Base-by-base conservation (phyloP, 805 yeast species). In the Candida taoyuanica region DNA sequence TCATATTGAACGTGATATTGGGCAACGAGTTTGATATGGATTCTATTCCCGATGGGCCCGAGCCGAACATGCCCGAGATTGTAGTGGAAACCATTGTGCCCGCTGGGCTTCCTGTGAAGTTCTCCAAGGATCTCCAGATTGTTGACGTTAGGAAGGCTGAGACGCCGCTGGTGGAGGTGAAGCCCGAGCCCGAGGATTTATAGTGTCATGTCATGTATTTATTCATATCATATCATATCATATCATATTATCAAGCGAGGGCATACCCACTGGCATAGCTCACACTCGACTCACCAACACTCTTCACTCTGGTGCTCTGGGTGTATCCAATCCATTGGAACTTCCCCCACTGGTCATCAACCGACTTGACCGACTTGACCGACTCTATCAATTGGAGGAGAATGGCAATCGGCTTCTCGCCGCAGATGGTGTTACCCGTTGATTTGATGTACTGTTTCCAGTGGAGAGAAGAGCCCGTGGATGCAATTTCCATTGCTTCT, bases 401-500 rank as follows among this genome's bases (percentile, higher is more conserved):
- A 7, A 87, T 65, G 2, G 76, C 73, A 25, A 93, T 68, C 0
- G 98, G 96, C 43, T 76, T 79, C 42, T 88, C 84, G 1, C 98
- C 98, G 61, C 98, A 93, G 14, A 93, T 83, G 0, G 98, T 93
- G 62, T 91, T 89, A 0, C 82, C 86, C 0, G 98, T 86, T 1
- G 47, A 49, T 5, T 63, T 61, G 5, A 93, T 74, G 55, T 93
- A 93, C 19, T 69, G 58, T 36, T 67, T 70, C 86, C 95, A 93
- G 7, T 62, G 61, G 1, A 55, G 51, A 37, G 78, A 74, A 3
- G 76, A 66, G 3, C 87, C 89, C 1, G 52, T 52, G 0, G 78
- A 59, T 0, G 82, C 67, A 67, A 81, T 62, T 8, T 67, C 60
- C 87, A 87, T 85, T 1, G 84, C 98, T 24, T 58, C 47, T 29